These are phyloP conservation scores for Escovopsis weberi DNA, from an alignment of 2,329 filamentous ascomycete genomes.

Conservation along the genomic window DNA sequence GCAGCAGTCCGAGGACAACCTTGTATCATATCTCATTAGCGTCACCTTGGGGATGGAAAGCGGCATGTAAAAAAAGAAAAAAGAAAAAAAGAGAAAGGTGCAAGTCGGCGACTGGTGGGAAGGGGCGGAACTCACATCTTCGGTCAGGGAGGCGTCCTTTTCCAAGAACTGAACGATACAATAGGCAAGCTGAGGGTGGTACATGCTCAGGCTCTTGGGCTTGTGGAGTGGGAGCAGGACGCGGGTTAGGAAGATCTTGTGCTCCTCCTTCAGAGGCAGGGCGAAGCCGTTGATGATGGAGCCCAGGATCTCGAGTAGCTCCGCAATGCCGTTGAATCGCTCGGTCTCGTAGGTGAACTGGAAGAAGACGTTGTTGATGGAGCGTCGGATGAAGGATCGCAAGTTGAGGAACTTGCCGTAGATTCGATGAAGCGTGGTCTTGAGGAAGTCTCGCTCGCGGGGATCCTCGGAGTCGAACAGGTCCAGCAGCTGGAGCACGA, in stretches of 20 bases:
- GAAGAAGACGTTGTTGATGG: slow-evolving; percentile 99
- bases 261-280: slow-evolving; percentile 90
- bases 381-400: slow-evolving; percentile 89
- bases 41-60: background rate
- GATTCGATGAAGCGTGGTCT: slow-evolving; percentile 94
- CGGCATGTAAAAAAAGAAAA: too few species aligned
- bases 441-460: slow-evolving; percentile 89
- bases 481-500: slow-evolving; percentile 92
- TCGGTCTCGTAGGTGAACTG: slow-evolving; percentile 99
- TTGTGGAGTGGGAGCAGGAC: slow-evolving; percentile 92
- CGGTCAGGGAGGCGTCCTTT: slow-evolving; percentile 90
- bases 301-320: slow-evolving; percentile 88
- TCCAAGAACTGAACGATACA: slow-evolving; percentile 98
- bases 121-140: slow-evolving; percentile 53
- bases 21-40: slow-evolving; percentile 16
- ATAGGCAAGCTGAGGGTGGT: slow-evolving; percentile 94
- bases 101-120: too few species aligned
- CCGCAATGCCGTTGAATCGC: slow-evolving; percentile 94
- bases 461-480: slow-evolving; percentile 97
- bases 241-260: slow-evolving; percentile 92
- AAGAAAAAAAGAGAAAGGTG: too few species aligned
- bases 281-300: slow-evolving; percentile 99
- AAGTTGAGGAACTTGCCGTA: slow-evolving; percentile 98
- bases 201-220: slow-evolving; percentile 98
- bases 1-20: slow-evolving; percentile 85